These are phyloP conservation scores for Wickerhamiella kazuoi DNA, from an alignment of 805 yeast species.

Conservation along the genomic window DNA sequence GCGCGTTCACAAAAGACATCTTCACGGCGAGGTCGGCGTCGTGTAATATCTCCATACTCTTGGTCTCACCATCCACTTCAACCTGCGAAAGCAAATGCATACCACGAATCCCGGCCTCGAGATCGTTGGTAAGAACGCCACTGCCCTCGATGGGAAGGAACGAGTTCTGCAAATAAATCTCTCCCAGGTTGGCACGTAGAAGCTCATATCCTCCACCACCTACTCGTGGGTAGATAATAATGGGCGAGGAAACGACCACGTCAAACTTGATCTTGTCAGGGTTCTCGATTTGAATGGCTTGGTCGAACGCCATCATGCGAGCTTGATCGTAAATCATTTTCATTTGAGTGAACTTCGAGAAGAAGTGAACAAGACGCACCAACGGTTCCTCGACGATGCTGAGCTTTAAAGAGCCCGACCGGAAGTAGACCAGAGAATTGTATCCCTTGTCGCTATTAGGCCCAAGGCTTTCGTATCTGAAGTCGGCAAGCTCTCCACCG, in stretches of 20 bases:
- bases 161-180: constrained; percentile 48
- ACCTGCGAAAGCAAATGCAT: constrained; percentile 51
- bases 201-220: constrained; percentile 33
- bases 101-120: constrained; percentile 54
- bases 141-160: constrained; percentile 24
- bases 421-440: constrained; percentile 40
- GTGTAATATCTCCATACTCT: constrained; percentile 39
- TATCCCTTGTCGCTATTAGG: constrained; percentile 25
- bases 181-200: constrained; percentile 64
- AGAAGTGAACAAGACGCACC: constrained; percentile 43
- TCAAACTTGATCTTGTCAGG: constrained; percentile 54
- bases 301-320: constrained; percentile 71
- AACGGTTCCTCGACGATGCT: constrained; percentile 73
- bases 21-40: constrained; percentile 8
- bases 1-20: not conserved
- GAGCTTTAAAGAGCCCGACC: constrained; percentile 57
- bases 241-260: constrained; percentile 62
- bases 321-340: constrained; percentile 80
- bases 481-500: constrained; percentile 64
- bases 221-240: constrained; percentile 55
- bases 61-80: constrained; percentile 26
- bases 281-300: constrained; percentile 45
- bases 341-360: constrained; percentile 66
- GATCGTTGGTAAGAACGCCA: constrained; percentile 28
- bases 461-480: constrained; percentile 67